phyloP scores from a whole-genome alignment of 805 yeast species.

The Lipomyces yamadae region DNA sequence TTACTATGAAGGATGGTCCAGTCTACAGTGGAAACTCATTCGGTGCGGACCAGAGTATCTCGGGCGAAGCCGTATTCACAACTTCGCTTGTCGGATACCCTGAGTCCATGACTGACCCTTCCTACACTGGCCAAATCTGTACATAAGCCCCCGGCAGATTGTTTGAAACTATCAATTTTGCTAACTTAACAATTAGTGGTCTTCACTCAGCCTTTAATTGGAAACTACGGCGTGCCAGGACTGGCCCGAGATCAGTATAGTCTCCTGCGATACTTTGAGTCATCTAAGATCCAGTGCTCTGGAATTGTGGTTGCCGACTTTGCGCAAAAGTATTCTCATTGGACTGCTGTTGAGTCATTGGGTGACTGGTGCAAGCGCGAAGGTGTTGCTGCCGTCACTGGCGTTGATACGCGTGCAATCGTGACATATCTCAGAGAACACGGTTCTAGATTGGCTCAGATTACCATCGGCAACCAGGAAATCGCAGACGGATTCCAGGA shows the following conservation, averaged over 20 bases:
- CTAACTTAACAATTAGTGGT: conserved; percentile 53
- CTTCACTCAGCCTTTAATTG: conserved; percentile 94
- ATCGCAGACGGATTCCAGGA: conserved; percentile 62
- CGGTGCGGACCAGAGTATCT: conserved; percentile 85
- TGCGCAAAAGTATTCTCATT: conserved; percentile 95
- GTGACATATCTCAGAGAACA: conserved; percentile 92
- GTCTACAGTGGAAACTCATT: conserved; percentile 89
- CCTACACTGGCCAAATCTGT: conserved; percentile 91
- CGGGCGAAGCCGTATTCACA: conserved; percentile 98
- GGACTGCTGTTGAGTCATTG: conserved; percentile 98
- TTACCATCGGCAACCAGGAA: conserved; percentile 75
- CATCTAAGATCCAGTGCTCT: conserved; percentile 87
- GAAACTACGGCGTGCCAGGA: conserved; percentile 98
- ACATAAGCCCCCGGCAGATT: conserved; percentile 8
- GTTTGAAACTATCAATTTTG: not conserved
- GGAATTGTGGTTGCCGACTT: conserved; percentile 97
- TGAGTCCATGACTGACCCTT: conserved; percentile 96
- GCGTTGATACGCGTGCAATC: conserved; percentile 95
- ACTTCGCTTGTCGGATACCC: conserved; percentile 99
- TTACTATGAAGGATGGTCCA: conserved; percentile 38
- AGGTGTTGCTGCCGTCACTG: conserved; percentile 94
- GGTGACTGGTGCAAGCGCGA: conserved; percentile 96
- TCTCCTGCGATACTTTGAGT: conserved; percentile 86
- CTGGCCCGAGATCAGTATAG: conserved; percentile 82
- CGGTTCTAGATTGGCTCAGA: conserved; percentile 91